phyloP scores from a whole-genome alignment of 2,329 filamentous ascomycete species.

The Zymoseptoria ardabiliae region DNA sequence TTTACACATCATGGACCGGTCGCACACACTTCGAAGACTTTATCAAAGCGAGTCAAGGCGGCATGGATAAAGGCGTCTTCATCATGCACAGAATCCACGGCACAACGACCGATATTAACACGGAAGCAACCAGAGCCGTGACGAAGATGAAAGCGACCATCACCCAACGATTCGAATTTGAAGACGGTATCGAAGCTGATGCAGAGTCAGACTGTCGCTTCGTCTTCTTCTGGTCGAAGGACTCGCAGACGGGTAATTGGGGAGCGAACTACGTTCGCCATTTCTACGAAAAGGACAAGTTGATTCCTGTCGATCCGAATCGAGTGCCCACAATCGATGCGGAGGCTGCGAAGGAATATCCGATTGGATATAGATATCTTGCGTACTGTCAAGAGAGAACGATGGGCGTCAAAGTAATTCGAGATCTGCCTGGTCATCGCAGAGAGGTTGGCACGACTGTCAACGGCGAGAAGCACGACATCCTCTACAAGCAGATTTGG shows the following conservation, averaged over 20 bases:
- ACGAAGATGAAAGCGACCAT: conserved; percentile 48
- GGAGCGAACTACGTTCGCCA: conserved; percentile 40
- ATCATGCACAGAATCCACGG: conserved; percentile 42
- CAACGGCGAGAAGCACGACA: conserved; percentile 39
- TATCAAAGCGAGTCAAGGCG: conserved; percentile 33
- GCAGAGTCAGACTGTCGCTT: conserved; percentile 40
- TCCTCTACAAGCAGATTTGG: conserved; percentile 39
- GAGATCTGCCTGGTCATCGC: conserved; percentile 41
- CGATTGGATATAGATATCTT: conserved; percentile 40
- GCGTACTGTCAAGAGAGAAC: conserved; percentile 41
- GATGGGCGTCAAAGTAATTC: conserved; percentile 39
- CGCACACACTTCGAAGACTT: conserved; percentile 36
- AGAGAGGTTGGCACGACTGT: conserved; percentile 29
- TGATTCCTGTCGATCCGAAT: conserved; percentile 39
- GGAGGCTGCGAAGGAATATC: conserved; percentile 35
- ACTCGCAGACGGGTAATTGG: conserved; percentile 31
- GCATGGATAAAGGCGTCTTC: conserved; percentile 39
- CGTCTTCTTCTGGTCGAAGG: conserved; percentile 19
- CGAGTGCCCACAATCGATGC: conserved; percentile 38
- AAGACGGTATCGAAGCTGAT: conserved; percentile 36
- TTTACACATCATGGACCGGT: conserved; percentile 48
- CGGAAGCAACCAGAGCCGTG: conserved; percentile 35
- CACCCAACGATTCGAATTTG: conserved; percentile 41
- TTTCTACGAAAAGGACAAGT: conserved; percentile 48
- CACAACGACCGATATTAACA: conserved; percentile 37